Percentiles rank a stretch among this genome's conserved stretches.
Evolutionary conservation across 805 yeast species (phyloP).

Genomic region (Saccharomycopsis olivae): DNA sequence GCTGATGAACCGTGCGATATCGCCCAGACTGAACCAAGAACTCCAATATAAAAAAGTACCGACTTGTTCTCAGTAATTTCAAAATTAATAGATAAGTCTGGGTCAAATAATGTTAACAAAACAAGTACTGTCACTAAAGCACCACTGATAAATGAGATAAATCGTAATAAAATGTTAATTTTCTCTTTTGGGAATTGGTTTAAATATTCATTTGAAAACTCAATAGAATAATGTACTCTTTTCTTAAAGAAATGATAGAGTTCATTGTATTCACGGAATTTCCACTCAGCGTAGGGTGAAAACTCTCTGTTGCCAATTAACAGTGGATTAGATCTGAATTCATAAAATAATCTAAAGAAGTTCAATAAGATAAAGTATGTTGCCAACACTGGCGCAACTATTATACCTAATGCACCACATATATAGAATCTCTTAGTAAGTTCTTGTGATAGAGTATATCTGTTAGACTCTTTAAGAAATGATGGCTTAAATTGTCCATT

Average conservation of each 20-base stretch:
- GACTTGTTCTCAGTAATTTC: conserved; percentile 77
- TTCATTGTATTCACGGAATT: conserved; percentile 87
- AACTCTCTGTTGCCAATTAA: conserved; percentile 76
- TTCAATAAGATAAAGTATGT: conserved; percentile 72
- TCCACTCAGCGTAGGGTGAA: conserved; percentile 94
- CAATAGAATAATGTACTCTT: conserved; percentile 66
- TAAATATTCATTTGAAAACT: conserved; percentile 72
- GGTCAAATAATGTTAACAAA: conserved; percentile 65
- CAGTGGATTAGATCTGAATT: conserved; percentile 81
- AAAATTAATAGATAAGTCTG: conserved; percentile 82
- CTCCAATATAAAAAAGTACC: conserved; percentile 76
- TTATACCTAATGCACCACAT: conserved; percentile 77
- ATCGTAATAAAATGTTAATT: conserved; percentile 42
- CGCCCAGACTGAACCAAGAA: conserved; percentile 85
- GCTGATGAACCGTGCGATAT: conserved; percentile 61
- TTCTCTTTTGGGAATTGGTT: conserved; percentile 86
- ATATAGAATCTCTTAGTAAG: conserved; percentile 69
- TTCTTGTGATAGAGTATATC: conserved; percentile 57
- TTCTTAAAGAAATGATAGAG: conserved; percentile 78
- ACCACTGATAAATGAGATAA: conserved; percentile 69
- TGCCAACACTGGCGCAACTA: conserved; percentile 79
- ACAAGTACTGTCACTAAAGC: conserved; percentile 86
- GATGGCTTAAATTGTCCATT: conserved; percentile 71
- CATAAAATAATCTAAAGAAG: conserved; percentile 87
- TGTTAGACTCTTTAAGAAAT: conserved; percentile 60